phyloP scores from a whole-genome alignment of 768 basidiomycete genomes.

The Lyophyllum decastes region DNA sequence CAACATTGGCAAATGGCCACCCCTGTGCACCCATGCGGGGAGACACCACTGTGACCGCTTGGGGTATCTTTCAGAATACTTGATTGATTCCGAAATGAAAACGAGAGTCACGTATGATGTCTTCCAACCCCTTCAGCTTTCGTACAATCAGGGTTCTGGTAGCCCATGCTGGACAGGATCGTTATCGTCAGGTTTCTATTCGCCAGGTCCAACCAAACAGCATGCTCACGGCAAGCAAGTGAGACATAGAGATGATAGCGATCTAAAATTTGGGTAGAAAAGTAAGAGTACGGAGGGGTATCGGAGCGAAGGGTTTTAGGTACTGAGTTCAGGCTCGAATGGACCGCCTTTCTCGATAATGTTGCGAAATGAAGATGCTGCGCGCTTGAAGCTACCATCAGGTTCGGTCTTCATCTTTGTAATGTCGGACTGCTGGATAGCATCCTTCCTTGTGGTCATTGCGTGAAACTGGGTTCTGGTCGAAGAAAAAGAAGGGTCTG shows the following conservation, averaged over 20 bases:
- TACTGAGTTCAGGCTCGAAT: conserved; percentile 79
- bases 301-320: conserved; percentile 17
- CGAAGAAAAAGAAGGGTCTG: neutral
- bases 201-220: neutral
- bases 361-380: conserved; percentile 54
- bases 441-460: conserved; percentile 31
- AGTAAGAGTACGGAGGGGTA: neutral
- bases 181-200: conserved; percentile 3
- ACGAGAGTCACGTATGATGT: conserved; percentile 61
- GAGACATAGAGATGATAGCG: conserved; percentile 93
- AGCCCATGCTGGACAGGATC: conserved; percentile 74
- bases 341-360: conserved; percentile 54
- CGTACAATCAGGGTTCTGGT: conserved; percentile 87
- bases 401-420: conserved; percentile 46
- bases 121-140: conserved; percentile 90
- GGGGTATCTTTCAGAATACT: conserved; percentile 6
- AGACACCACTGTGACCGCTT: conserved; percentile 81
- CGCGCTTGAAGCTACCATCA: conserved; percentile 58
- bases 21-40: conserved; percentile 83
- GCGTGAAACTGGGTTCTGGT: conserved; percentile 1
- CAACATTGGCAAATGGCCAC: conserved; percentile 82
- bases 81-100: neutral
- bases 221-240: conserved; percentile 73
- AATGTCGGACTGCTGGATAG: conserved; percentile 47
- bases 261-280: conserved; percentile 39